Conservation (phyloP, 2,329 filamentous ascomycete species). For the Aspergillus tanneri region DNA sequence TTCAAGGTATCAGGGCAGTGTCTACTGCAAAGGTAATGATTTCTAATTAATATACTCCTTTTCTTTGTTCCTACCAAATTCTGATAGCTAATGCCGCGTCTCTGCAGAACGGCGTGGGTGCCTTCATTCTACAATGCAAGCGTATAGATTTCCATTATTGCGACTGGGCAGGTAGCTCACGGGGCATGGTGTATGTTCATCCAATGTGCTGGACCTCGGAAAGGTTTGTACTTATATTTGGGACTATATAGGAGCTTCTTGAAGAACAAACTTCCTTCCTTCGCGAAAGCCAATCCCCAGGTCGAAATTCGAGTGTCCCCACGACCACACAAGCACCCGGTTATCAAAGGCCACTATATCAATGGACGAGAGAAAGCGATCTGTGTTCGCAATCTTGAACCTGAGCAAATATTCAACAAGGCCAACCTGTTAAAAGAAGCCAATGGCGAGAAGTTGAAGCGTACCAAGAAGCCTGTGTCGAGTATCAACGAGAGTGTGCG, state of each 20-base stretch:
- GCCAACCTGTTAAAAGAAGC: constrained; percentile 51
- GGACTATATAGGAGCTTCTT: constrained; percentile 67
- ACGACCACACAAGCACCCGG: constrained; percentile 82
- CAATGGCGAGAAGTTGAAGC: constrained; percentile 51
- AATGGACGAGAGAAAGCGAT: constrained; percentile 83
- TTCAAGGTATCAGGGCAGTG: constrained; percentile 53
- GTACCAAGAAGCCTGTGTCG: constrained; percentile 58
- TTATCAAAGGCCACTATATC: constrained; percentile 87
- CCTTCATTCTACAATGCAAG: constrained; percentile 97
- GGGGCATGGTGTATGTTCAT: constrained; percentile 81
- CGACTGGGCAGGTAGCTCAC: constrained; percentile 90
- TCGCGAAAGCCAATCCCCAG: constrained; percentile 78
- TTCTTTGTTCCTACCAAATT: too few relatives aligned
- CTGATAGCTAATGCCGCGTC: constrained; percentile 10
- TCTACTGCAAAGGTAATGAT: constrained; percentile 57
- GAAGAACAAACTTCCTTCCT: constrained; percentile 69
- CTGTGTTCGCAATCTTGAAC: constrained; percentile 83
- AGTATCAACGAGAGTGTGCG: constrained; percentile 64
- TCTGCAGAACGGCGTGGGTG: constrained; percentile 85
- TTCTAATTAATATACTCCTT: too few relatives aligned
- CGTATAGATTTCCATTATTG: constrained; percentile 95
- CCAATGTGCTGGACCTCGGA: too few relatives aligned
- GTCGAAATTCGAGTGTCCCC: constrained; percentile 92
- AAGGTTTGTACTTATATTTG: not conserved
- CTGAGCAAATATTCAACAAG: constrained; percentile 78